These are phyloP conservation scores for Shiraia sp. DNA, from an alignment of 2,329 filamentous ascomycete species.

Conservation along the genomic window DNA sequence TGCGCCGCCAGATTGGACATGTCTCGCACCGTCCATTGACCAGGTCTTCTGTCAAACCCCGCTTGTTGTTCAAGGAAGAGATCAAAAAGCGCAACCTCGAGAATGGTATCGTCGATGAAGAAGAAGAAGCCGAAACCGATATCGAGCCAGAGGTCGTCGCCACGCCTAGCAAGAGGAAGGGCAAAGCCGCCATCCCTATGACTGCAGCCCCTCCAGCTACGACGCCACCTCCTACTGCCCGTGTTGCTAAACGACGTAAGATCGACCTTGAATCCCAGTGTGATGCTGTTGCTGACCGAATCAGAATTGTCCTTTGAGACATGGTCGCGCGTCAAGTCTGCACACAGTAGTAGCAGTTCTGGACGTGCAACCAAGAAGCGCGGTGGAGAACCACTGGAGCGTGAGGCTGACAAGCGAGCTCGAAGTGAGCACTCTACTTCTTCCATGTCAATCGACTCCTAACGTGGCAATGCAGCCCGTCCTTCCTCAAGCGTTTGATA, in stretches of 20 bases:
- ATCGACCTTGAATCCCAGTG: not conserved
- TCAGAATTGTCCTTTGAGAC: slow-evolving; percentile 59
- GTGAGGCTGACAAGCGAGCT: slow-evolving; percentile 34
- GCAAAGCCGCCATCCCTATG: slow-evolving; percentile 57
- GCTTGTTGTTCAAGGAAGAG: slow-evolving; percentile 68
- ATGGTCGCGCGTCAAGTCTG: slow-evolving; percentile 68
- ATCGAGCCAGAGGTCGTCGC: slow-evolving; percentile 48
- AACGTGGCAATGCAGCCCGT: slow-evolving; percentile 22
- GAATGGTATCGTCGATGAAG: slow-evolving; percentile 51
- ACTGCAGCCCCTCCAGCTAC: slow-evolving; percentile 51
- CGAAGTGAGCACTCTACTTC: slow-evolving; percentile 35
- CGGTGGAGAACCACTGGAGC: slow-evolving; percentile 33
- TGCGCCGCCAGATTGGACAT: slow-evolving; percentile 42
- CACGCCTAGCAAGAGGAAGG: slow-evolving; percentile 33
- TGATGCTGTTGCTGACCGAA: slow-evolving; percentile 5
- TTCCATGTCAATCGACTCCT: slow-evolving; percentile 32
- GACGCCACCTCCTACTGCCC: slow-evolving; percentile 61
- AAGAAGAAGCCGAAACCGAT: slow-evolving; percentile 63
- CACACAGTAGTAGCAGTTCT: slow-evolving; percentile 39
- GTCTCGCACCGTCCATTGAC: slow-evolving; percentile 58
- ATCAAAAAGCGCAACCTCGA: slow-evolving; percentile 50
- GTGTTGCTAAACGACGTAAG: slow-evolving; percentile 64
- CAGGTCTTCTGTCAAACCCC: slow-evolving; percentile 71
- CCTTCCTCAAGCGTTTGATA: slow-evolving; percentile 13
- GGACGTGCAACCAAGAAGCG: slow-evolving; percentile 44